Evolutionary conservation across 2,329 filamentous ascomycete species (phyloP).

Genomic region (Pseudohalonectria lignicola): DNA sequence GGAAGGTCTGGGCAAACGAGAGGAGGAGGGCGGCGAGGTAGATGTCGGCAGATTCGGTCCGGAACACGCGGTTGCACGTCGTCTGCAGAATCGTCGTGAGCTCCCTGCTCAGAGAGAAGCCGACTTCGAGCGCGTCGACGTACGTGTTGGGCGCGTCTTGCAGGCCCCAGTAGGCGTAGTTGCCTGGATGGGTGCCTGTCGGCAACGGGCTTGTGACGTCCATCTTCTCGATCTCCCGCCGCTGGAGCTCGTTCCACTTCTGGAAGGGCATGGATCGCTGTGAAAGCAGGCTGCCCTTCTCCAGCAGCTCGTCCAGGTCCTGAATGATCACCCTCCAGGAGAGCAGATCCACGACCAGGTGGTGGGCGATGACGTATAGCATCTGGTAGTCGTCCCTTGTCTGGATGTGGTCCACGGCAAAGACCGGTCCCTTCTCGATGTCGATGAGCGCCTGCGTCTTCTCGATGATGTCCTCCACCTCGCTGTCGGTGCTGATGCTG

Average conservation of each 20-base stretch:
- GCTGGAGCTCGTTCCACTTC: conserved; percentile 36
- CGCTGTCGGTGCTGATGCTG: conserved; percentile 25
- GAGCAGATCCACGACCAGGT: conserved; percentile 36
- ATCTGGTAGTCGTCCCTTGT: conserved; percentile 32
- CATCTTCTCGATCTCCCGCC: conserved; percentile 20
- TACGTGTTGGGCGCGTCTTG: conserved; percentile 30
- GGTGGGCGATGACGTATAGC: conserved; percentile 38
- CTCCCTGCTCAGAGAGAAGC: conserved; percentile 31
- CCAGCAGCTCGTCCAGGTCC: conserved; percentile 37
- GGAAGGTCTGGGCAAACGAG: conserved; percentile 44
- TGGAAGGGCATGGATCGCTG: conserved; percentile 34
- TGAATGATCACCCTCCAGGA: conserved; percentile 39
- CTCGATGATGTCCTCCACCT: conserved; percentile 27
- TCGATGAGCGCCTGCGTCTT: conserved; percentile 31
- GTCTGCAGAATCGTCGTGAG: conserved; percentile 29
- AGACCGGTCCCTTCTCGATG: conserved; percentile 37
- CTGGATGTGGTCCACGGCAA: conserved; percentile 35
- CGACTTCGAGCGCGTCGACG: conserved; percentile 26
- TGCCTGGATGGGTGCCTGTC: conserved; percentile 25
- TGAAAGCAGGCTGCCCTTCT: conserved; percentile 30
- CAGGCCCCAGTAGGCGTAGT: conserved; percentile 37
- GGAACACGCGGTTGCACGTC: conserved; percentile 31
- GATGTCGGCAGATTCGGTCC: conserved; percentile 41
- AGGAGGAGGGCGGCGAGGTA: conserved; percentile 42
- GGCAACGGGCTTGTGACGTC: conserved; percentile 20